phyloP scores from a whole-genome alignment of 2,329 filamentous ascomycete species.

The Botryosphaeria agaves region DNA sequence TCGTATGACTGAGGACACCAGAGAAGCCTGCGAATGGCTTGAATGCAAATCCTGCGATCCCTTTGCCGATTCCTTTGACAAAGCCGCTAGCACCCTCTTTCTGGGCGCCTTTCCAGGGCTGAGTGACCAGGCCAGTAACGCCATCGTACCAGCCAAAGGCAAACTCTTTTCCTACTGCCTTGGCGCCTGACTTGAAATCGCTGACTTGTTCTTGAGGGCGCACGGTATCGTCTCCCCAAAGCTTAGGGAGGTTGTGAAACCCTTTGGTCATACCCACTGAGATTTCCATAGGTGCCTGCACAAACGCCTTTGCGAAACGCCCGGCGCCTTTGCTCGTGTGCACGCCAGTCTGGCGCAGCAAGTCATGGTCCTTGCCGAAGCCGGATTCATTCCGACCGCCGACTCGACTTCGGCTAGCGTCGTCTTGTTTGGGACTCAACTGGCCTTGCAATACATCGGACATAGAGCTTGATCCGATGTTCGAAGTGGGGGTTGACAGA shows the following conservation, averaged over 20 bases:
- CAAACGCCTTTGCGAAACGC: conserved; percentile 22
- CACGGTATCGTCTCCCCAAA: conserved; percentile 10
- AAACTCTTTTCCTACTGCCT: conserved; percentile 9
- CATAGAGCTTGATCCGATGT: too few relatives aligned
- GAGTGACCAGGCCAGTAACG: conserved; percentile 8
- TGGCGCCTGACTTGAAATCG: conserved; percentile 8
- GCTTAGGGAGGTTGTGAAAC: conserved; percentile 9
- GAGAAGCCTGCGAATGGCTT: conserved; percentile 11
- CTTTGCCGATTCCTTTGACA: conserved; percentile 11
- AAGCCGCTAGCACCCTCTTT: conserved; percentile 10
- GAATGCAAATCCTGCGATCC: conserved; percentile 9
- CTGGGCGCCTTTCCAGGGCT: conserved; percentile 8
- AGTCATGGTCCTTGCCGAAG: conserved; percentile 5
- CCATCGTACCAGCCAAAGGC: conserved; percentile 11
- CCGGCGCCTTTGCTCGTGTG: conserved; percentile 6
- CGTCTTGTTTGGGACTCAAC: too few relatives aligned
- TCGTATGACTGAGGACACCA: too few relatives aligned
- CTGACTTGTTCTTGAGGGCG: conserved; percentile 8
- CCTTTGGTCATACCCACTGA: conserved; percentile 8
- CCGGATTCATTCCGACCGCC: too few relatives aligned
- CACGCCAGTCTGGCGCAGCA: conserved; percentile 11
- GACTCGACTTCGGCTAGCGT: too few relatives aligned
- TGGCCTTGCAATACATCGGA: too few relatives aligned
- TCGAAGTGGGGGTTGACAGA: too few relatives aligned
- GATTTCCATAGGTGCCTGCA: conserved; percentile 7